Evolutionary conservation across 768 basidiomycete genomes (phyloP).

Genomic region (Lactarius akahatsu): DNA sequence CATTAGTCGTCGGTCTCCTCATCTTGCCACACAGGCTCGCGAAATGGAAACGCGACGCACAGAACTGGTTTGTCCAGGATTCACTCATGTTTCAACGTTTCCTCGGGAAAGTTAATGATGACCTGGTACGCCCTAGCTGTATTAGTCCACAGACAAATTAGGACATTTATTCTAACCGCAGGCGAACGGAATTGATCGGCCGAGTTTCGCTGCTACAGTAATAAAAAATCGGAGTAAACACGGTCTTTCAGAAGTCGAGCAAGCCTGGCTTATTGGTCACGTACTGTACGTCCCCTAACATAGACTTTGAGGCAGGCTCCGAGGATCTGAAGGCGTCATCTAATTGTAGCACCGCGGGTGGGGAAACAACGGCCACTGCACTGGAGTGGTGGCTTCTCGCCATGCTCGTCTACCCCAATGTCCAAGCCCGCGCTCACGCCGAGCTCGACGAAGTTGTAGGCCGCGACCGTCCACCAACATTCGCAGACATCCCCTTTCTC

Average conservation of each 20-base stretch:
- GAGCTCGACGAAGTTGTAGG: slow-evolving; percentile 44
- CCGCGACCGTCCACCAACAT: slow-evolving; percentile 38
- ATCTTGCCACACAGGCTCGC: background rate
- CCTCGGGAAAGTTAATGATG: slow-evolving; percentile 1
- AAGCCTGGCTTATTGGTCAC: slow-evolving; percentile 22
- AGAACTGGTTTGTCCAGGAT: slow-evolving; percentile 16
- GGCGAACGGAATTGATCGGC: slow-evolving; percentile 10
- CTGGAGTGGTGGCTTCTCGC: slow-evolving; percentile 40
- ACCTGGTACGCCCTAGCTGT: background rate
- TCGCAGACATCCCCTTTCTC: slow-evolving; percentile 35
- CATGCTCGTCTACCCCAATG: slow-evolving; percentile 41
- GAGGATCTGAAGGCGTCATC: background rate
- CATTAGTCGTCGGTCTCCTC: background rate
- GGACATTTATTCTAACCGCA: background rate
- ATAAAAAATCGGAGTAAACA: slow-evolving; percentile 3
- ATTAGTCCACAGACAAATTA: too few species aligned
- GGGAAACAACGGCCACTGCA: slow-evolving; percentile 24
- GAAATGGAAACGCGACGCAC: slow-evolving; percentile 23
- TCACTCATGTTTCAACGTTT: slow-evolving; percentile 18
- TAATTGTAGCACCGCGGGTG: background rate
- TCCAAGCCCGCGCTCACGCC: slow-evolving; percentile 40
- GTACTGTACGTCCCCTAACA: slow-evolving; percentile 18
- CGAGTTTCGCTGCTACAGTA: slow-evolving; percentile 16
- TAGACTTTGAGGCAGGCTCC: background rate
- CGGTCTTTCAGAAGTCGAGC: slow-evolving; percentile 16